Evolutionary conservation across 495 filamentous ascomycete genomes (phyloP).

Genomic region (Geoglossum glabrum): DNA sequence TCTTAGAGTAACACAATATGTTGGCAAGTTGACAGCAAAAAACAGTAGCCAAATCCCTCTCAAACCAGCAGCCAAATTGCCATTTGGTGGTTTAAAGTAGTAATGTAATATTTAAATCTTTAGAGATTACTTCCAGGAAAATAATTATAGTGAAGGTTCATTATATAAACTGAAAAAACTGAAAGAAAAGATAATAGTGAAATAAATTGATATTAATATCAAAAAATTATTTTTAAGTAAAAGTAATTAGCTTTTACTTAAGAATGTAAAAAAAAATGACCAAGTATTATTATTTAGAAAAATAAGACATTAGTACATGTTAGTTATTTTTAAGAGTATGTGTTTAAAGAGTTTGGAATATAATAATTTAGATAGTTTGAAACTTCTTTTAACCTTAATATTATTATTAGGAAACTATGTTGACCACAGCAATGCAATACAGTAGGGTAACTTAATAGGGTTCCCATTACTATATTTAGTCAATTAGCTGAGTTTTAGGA

Average conservation of each 20-base stretch:
- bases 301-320: neutral
- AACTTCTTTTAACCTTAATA: no score
- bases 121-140: neutral
- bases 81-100: no score
- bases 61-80: no score
- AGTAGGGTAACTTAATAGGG: no score
- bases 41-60: no score
- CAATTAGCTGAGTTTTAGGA: no score
- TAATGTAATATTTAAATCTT: neutral
- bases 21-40: no score
- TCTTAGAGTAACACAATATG: no score
- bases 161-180: neutral
- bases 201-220: slow-evolving; percentile 13
- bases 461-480: no score
- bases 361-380: slow-evolving; percentile 11
- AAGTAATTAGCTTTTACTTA: no score
- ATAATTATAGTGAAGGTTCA: neutral
- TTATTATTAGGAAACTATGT: no score
- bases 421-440: no score
- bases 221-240: slow-evolving; percentile 12
- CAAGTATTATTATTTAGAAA: neutral
- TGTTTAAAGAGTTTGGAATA: slow-evolving; percentile 9
- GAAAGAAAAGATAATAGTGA: neutral
- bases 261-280: slow-evolving; percentile 7
- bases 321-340: slow-evolving; percentile 9